Base-by-base conservation (phyloP, 805 yeast genomes). In the Yarrowia sp. region DNA sequence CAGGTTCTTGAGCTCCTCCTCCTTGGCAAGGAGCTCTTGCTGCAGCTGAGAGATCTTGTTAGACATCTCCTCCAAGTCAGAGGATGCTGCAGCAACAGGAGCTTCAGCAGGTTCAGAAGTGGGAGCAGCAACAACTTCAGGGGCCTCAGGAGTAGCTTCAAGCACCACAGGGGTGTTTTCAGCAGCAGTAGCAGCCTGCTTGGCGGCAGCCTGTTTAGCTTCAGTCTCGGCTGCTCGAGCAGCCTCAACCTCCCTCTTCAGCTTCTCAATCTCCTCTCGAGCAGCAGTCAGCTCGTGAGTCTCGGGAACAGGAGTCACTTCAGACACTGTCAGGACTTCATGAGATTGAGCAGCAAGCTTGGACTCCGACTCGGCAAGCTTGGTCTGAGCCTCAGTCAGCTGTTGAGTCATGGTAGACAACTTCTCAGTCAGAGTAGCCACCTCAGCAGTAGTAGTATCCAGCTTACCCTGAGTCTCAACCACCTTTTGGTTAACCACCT, bases 381-480 rank as follows among this genome's bases (percentile, higher is more conserved):
- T 73, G n/a, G 66, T 66, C 62, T 69, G 71, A 22, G 70, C 70
- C 66, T 73, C 74, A 11, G 33, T 22, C n/a, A 15, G 13, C 38
- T 47, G 18, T 2, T 39, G 32, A 22, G 28, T 22, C 28, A 22
- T 22, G 28, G 28, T 22, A 22, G 28, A 22, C 28, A 22, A 5
- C 28, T 22, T 22, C 3, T 22, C 28, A 22, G 28, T 22, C 28
- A 22, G 28, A 22, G 4, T 22, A 22, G 28, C 28, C 28, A 32
- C 61, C 51, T 69, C 70, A 4, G 53, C 45, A n/a, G 71, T 66
- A 28, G 66, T 66, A 65, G 64, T 65, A 14, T 39, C 45, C 43
- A 73, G 68, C 68, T 73, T 73, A 14, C 66, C 66, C 62, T 69
- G 71, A 22, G 70, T 70, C 66, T 73, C 74, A 11, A 18, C 35